Evolutionary conservation across 2,329 filamentous ascomycete genomes (phyloP), one percentile per base, ranked within the genome.

Genomic region (Albifimbria verrucaria): DNA sequence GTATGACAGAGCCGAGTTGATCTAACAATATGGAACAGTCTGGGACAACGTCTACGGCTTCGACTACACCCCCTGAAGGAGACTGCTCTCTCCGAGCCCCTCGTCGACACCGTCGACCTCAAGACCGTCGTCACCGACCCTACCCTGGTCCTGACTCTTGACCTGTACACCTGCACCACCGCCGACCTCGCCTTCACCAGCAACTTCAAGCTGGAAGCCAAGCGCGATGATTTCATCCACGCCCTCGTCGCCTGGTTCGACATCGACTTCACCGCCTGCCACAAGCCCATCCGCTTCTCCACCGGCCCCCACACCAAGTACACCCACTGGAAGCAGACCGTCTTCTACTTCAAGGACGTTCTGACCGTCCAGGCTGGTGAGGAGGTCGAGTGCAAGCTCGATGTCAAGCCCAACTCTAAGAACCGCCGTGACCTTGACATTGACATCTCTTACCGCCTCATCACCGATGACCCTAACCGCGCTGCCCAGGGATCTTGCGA

Each of bases 41-140:
- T 99, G 94, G 94, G 92, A 97, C 70, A 97, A 96, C 66, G 94
- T 99, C 59, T 99, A 96, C 75, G 94, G 94, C 59, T 99, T 99
- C 76, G 85, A 99, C 77, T 99, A 96, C 77, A 86, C 87, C 22
- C 93, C 2, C 86, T 99, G 68, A 97, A 97, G 79, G 82, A 88
- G 62, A 96, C 91, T 46, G 94, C 94, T 52, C 85, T 99, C 58
- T 92, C 91, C 25, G 94, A 99, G 76, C 94, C 94, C 50, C 87
- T 99, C 42, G 94, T 99, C 65, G 94, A 99, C 71, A 97, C 92
- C 10, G 94, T 99, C 65, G 94, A 99, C 73, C 81, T 97, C 69
- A 97, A 97, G 79, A 92, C 94, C 20, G 89, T 97, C 50, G 92
- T 97, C 55, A 97, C 93, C 52, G 93, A 99, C 72, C 93, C 94